Evolutionary conservation across 2,329 filamentous ascomycete species (phyloP), one percentile per base, ranked within the genome.

Genomic region (Clonostachys chloroleuca): DNA sequence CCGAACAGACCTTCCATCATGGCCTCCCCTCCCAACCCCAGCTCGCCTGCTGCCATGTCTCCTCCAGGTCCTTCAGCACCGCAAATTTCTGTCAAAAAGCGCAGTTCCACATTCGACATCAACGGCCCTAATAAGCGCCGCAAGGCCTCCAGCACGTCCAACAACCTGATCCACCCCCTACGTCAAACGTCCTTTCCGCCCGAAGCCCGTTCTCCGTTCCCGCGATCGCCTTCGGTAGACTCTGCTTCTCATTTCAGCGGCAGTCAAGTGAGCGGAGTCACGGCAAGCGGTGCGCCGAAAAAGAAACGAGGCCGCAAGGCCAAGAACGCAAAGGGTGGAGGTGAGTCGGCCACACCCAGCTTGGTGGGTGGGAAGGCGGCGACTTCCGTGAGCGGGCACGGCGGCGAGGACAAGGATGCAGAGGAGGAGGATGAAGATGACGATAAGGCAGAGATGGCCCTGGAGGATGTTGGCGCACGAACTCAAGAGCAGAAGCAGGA

Each of bases 171-270:
- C 0, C 86, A 89, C 53, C 86, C 86, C 2, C 79, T 94, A 2
- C 86, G 89, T 37, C 87, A 91, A 59, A 92, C 89, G 5, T 90
- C 87, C 0, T 94, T 91, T 59, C 86, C 87, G 0, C 87, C 87
- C 0, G 84, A 80, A 46, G 66, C 65, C 34, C 65, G 73, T 18
- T 81, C 79, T 3, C 75, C 80, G 0, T 77, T 76, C 39, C 74
- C 74, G 16, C 79, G 85, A 14, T 88, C 84, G 0, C 86, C 86
- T 0, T 87, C 82, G 2, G 72, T 83, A 44, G 84, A 87, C 49
- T 75, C 68, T 9, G 69, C 73, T 47, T 83, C 78, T 36, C 70
- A 82, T 41, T 77, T 84, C 14, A 82, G 81, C 51, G 83, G 81
- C 34, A 84, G 81, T 43, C 78, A 77, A 42, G 74, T 77, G 51